These are phyloP conservation scores for Claviceps spartinae DNA, from an alignment of 2,329 filamentous ascomycete genomes.

Conservation along the genomic window DNA sequence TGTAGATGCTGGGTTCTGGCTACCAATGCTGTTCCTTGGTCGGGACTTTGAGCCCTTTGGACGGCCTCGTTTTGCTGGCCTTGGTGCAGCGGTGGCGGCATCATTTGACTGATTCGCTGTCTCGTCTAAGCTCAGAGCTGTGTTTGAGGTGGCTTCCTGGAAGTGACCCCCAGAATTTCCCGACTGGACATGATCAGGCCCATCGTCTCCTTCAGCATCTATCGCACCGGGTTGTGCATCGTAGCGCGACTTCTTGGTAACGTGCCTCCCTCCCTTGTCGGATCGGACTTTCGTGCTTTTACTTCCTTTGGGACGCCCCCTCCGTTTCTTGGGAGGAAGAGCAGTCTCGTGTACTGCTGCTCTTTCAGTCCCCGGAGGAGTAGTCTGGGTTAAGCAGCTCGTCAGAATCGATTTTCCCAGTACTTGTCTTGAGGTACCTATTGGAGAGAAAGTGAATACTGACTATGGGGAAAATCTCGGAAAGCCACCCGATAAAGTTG, in stretches of 20 bases:
- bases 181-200: neutral
- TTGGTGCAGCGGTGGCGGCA: conserved; percentile 9
- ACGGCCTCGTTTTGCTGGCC: conserved; percentile 21
- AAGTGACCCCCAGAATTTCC: neutral
- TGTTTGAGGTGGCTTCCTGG: neutral
- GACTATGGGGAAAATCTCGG: conserved; percentile 39
- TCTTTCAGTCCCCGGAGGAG: neutral
- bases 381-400: neutral
- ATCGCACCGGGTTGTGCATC: neutral
- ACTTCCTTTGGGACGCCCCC: conserved; percentile 45
- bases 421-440: neutral
- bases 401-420: neutral
- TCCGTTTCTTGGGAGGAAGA: conserved; percentile 25
- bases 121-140: neutral
- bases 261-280: conserved; percentile 6
- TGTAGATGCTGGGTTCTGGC: neutral
- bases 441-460: neutral
- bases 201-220: neutral
- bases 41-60: conserved; percentile 35
- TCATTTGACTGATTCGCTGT: conserved; percentile 7
- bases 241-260: neutral
- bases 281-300: conserved; percentile 17
- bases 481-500: conserved; percentile 47
- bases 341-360: neutral
- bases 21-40: conserved; percentile 14